Conservation (phyloP, 2,329 filamentous ascomycete species). For the Paraphaeosphaeria sporulosa region DNA sequence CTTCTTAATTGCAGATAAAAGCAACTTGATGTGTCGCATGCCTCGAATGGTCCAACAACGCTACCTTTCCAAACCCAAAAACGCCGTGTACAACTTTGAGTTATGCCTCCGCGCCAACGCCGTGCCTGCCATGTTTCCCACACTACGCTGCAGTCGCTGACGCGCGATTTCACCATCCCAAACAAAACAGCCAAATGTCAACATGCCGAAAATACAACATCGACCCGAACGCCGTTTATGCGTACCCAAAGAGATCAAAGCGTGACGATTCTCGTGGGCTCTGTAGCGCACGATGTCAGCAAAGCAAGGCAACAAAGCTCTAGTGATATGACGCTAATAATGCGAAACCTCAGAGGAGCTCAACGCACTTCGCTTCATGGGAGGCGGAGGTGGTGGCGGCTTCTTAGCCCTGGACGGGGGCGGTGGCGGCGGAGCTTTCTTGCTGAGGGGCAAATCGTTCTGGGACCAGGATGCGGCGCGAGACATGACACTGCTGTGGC, state of each 20-base stretch:
- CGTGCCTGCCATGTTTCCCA: constrained; percentile 20
- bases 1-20: constrained; percentile 3
- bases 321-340: constrained; percentile 35
- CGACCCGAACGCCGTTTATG: not conserved
- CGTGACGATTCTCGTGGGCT: constrained; percentile 18
- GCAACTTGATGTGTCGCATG: not conserved
- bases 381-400: constrained; percentile 69
- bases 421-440: constrained; percentile 63
- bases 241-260: constrained; percentile 8
- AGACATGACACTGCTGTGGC: constrained; percentile 59
- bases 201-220: not conserved
- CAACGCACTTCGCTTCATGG: constrained; percentile 66
- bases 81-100: constrained; percentile 14
- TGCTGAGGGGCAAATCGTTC: constrained; percentile 42
- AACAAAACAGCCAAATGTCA: not conserved
- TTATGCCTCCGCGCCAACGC: constrained; percentile 10
- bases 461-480: constrained; percentile 60
- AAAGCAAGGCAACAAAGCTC: constrained; percentile 20
- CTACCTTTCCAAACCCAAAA: not conserved
- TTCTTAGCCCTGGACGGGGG: constrained; percentile 71
- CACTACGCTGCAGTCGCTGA: constrained; percentile 34
- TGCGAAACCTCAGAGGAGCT: constrained; percentile 49
- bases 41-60: not conserved
- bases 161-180: constrained; percentile 3
- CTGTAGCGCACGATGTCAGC: constrained; percentile 25